Conservation (phyloP, 306 rosid genomes). For the Casuarina glauca region DNA sequence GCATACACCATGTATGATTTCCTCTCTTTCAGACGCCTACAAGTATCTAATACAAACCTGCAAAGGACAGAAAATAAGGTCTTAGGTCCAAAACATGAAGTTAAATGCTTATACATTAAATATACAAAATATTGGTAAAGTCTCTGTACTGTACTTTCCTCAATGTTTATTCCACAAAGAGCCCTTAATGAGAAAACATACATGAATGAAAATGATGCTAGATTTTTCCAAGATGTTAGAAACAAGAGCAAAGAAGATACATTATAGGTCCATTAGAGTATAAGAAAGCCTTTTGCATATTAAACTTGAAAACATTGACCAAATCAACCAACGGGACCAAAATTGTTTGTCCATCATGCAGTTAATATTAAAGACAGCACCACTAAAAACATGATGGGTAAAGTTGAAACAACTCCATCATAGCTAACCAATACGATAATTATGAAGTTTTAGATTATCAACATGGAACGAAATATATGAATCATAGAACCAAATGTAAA, state of each 20-base stretch:
- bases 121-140: not conserved
- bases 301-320: not conserved
- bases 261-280: slow-evolving; percentile 6
- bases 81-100: slow-evolving; percentile 15
- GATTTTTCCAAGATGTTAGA: not conserved
- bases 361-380: not conserved
- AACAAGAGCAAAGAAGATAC: slow-evolving; percentile 16
- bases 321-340: not conserved
- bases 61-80: slow-evolving; percentile 23
- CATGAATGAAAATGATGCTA: not conserved
- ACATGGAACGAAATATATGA: not conserved
- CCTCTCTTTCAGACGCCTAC: slow-evolving; percentile 71
- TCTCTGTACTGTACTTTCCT: not conserved
- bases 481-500: not conserved
- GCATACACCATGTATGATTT: slow-evolving; percentile 86
- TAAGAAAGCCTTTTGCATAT: not conserved
- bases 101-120: not conserved
- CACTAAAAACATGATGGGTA: not conserved
- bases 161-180: not conserved
- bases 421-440: not conserved
- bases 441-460: not conserved
- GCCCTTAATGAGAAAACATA: not conserved
- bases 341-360: slow-evolving; percentile 1
- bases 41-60: slow-evolving; percentile 78
- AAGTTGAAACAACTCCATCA: not conserved